These are phyloP conservation scores for Hawksworthiomyces lignivorus DNA, from an alignment of 2,329 filamentous ascomycete genomes.

Conservation along the genomic window DNA sequence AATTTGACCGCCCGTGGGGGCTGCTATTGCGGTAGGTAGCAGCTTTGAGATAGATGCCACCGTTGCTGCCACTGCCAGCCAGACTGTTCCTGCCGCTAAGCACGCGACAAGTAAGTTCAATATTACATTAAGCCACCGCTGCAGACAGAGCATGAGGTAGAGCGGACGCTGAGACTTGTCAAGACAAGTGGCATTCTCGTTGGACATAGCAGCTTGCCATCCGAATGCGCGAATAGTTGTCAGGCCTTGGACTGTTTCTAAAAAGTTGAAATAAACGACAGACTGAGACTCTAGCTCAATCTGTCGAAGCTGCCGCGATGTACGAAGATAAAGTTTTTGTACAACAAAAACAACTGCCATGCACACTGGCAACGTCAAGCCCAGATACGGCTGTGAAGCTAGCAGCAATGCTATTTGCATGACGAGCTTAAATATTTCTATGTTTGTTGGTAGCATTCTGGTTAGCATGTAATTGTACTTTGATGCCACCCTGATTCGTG, in stretches of 20 bases:
- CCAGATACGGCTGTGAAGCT: slow-evolving; percentile 36
- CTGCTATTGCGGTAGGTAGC: neutral
- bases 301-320: slow-evolving; percentile 48
- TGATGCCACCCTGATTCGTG: no score
- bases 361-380: slow-evolving; percentile 37
- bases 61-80: slow-evolving; percentile 16
- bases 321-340: slow-evolving; percentile 45
- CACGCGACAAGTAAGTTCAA: slow-evolving; percentile 41
- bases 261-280: slow-evolving; percentile 33
- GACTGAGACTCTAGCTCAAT: slow-evolving; percentile 48
- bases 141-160: slow-evolving; percentile 42
- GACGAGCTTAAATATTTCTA: slow-evolving; percentile 31
- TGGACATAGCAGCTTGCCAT: slow-evolving; percentile 26
- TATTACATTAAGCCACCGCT: slow-evolving; percentile 45
- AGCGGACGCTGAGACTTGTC: slow-evolving; percentile 41
- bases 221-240: slow-evolving; percentile 41
- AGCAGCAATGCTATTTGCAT: slow-evolving; percentile 39
- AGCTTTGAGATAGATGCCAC: neutral
- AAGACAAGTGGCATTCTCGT: slow-evolving; percentile 21
- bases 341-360: slow-evolving; percentile 34
- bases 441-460: slow-evolving; percentile 5
- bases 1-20: slow-evolving; percentile 20
- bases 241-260: slow-evolving; percentile 35
- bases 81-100: slow-evolving; percentile 31
- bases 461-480: no score